These are phyloP conservation scores for Ehretia macrophylla DNA, from an alignment of 257 asterid species.

Conservation along the genomic window DNA sequence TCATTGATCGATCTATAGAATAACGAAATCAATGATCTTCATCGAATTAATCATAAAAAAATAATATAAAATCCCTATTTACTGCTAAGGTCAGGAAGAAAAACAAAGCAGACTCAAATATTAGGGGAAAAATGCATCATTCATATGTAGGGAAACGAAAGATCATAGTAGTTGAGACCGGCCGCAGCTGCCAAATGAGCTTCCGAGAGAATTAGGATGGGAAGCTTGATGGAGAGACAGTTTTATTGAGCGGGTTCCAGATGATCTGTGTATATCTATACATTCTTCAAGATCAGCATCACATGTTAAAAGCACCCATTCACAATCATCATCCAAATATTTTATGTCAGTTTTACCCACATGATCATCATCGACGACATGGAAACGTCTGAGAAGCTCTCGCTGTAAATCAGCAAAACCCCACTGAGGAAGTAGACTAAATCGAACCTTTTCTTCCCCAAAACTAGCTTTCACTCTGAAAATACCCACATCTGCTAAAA, in stretches of 20 bases:
- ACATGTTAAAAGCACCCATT: conserved; percentile 82
- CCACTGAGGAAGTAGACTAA: conserved; percentile 61
- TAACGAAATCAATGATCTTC: background rate
- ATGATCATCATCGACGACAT: conserved; percentile 40
- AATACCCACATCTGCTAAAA: conserved; percentile 14
- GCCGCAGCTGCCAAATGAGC: conserved; percentile 55
- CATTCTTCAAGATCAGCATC: conserved; percentile 87
- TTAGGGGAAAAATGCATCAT: no score
- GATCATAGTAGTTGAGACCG: conserved; percentile 21
- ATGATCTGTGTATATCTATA: conserved; percentile 53
- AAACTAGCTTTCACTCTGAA: conserved; percentile 58
- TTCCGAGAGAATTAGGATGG: conserved; percentile 39
- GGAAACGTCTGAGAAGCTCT: conserved; percentile 61
- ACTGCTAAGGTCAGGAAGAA: background rate
- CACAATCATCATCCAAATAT: conserved; percentile 69
- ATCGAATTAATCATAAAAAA: background rate
- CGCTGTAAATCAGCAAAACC: conserved; percentile 43
- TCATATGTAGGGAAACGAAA: no score
- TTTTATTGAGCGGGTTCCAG: conserved; percentile 49
- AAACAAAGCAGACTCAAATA: no score
- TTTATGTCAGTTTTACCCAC: conserved; percentile 45
- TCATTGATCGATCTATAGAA: background rate
- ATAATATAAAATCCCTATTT: background rate
- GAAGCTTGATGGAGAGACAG: conserved; percentile 41
- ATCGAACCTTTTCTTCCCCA: conserved; percentile 71